Percentiles rank a stretch among this genome's conserved stretches.
Evolutionary conservation across 768 basidiomycete species (phyloP).

Genomic region (Dentipellis sp.): DNA sequence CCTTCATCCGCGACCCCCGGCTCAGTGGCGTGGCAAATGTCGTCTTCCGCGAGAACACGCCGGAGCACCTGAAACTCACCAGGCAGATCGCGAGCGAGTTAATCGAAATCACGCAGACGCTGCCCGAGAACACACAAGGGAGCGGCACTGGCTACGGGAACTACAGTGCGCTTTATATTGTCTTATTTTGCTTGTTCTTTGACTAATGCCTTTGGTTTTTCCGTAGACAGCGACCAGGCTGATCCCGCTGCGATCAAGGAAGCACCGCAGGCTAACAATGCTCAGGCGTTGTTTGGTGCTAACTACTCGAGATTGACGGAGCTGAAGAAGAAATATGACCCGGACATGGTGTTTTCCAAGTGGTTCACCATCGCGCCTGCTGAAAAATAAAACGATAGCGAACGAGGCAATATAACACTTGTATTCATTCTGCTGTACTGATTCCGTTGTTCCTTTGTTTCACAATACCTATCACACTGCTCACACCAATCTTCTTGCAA

Average conservation of each 20-base stretch:
- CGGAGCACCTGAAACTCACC: background rate
- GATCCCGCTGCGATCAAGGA: background rate
- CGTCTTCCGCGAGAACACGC: background rate
- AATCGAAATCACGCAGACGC: background rate
- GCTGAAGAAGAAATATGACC: conserved; percentile 24
- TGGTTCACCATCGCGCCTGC: conserved; percentile 19
- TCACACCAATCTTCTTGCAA: no score
- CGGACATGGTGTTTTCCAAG: conserved; percentile 21
- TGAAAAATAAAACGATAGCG: no score
- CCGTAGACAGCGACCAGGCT: no score
- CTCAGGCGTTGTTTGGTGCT: conserved; percentile 14
- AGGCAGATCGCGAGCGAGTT: background rate
- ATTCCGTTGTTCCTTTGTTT: no score
- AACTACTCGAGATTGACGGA: conserved; percentile 18
- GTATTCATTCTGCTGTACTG: no score
- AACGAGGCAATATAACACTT: no score
- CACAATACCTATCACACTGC: no score
- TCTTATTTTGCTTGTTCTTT: no score
- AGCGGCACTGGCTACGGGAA: no score
- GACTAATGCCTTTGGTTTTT: no score
- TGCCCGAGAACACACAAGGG: no score
- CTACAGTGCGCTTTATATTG: no score
- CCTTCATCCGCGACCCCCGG: conserved; percentile 4
- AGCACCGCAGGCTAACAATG: background rate
- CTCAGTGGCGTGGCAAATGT: background rate